phyloP scores from a whole-genome alignment of 495 filamentous ascomycete species.

The Daldinia childiae region DNA sequence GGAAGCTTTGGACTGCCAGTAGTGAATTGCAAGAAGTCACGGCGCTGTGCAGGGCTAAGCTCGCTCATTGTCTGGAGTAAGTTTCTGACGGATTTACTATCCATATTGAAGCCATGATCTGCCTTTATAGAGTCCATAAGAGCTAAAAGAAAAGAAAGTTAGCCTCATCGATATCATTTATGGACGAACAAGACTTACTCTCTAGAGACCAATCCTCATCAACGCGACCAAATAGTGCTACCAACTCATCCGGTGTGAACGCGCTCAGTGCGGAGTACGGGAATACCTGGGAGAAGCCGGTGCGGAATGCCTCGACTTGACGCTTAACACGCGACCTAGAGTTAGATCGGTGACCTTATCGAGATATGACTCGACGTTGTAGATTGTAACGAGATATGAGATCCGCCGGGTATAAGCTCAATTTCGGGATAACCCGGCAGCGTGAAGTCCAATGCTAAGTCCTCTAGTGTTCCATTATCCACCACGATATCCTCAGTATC shows the following conservation, averaged over 20 bases:
- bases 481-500: constrained; percentile 73
- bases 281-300: constrained; percentile 96
- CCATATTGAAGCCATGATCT: constrained; percentile 99
- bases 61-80: constrained; percentile 96
- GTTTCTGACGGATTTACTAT: constrained; percentile 95
- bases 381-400: constrained; percentile 80
- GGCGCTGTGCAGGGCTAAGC: constrained; percentile 74
- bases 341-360: constrained; percentile 93
- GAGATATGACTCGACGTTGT: constrained; percentile 88
- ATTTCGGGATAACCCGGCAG: constrained; percentile 92
- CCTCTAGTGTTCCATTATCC: constrained; percentile 80
- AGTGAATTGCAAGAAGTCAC: constrained; percentile 97
- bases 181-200: constrained; percentile 66
- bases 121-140: constrained; percentile 99
- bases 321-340: constrained; percentile 81
- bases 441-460: constrained; percentile 92
- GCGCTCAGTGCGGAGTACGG: constrained; percentile 90
- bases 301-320: constrained; percentile 90
- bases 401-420: constrained; percentile 80
- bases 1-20: constrained; percentile 98
- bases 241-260: constrained; percentile 96
- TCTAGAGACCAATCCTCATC: constrained; percentile 99
- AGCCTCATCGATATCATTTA: constrained; percentile 5
- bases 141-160: constrained; percentile 61
- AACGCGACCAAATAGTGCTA: constrained; percentile 91